Conservation (phyloP, 495 filamentous ascomycete species). For the Penicillium tannophilum region DNA sequence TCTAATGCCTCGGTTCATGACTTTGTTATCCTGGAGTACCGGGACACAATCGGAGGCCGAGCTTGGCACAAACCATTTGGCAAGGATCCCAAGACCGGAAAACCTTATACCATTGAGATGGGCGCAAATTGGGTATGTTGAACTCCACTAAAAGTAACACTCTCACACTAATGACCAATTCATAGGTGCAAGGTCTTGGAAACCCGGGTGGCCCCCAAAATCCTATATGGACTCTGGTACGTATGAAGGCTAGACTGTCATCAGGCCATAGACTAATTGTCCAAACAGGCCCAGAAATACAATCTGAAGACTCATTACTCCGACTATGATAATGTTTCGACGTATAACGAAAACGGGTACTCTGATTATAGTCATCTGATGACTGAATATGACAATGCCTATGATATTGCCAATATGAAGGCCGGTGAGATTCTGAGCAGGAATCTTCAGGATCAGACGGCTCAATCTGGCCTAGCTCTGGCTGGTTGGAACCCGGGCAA, state of each 20-base stretch:
- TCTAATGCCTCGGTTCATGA: constrained; percentile 64
- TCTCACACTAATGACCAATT: neutral
- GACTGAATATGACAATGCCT: constrained; percentile 54
- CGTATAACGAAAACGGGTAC: constrained; percentile 59
- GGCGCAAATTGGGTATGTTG: constrained; percentile 66
- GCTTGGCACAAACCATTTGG: constrained; percentile 62
- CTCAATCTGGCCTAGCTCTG: constrained; percentile 59
- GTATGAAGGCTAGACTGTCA: constrained; percentile 3
- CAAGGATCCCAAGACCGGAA: constrained; percentile 40
- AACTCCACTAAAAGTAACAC: neutral
- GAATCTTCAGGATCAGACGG: constrained; percentile 65
- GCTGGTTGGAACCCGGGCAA: constrained; percentile 65
- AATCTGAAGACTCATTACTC: constrained; percentile 62
- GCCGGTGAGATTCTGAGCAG: constrained; percentile 59
- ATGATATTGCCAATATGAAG: constrained; percentile 51
- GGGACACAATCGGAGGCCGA: constrained; percentile 64
- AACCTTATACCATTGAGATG: constrained; percentile 64
- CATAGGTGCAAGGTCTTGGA: constrained; percentile 64
- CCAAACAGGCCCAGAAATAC: constrained; percentile 59
- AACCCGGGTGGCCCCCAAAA: constrained; percentile 60
- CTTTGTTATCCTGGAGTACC: constrained; percentile 72
- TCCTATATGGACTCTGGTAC: constrained; percentile 66
- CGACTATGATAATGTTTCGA: constrained; percentile 61
- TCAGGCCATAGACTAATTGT: neutral
- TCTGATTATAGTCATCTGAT: constrained; percentile 54